Evolutionary conservation across 352 stramenopile species (phyloP).

Genomic region (Globisporangium sylvaticum): DNA sequence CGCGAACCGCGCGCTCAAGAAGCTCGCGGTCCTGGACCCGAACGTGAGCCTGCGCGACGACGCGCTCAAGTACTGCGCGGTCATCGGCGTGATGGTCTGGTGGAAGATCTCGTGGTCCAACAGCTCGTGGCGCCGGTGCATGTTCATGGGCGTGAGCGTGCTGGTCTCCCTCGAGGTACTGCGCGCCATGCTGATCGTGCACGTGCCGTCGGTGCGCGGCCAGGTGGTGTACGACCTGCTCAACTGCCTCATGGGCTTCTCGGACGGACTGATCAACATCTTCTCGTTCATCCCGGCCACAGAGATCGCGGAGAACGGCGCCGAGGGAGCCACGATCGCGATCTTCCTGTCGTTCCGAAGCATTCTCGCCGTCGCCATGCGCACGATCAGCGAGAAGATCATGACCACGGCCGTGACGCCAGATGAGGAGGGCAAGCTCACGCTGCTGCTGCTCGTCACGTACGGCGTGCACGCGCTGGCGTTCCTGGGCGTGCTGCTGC

Average conservation of each 20-base stretch:
- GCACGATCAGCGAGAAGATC: slow-evolving; percentile 40
- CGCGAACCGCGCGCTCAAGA: slow-evolving; percentile 35
- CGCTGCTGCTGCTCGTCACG: slow-evolving; percentile 42
- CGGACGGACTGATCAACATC: slow-evolving; percentile 64
- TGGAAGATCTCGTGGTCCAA: slow-evolving; percentile 49
- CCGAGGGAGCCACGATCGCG: slow-evolving; percentile 61
- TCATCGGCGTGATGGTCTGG: slow-evolving; percentile 48
- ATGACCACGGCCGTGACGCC: slow-evolving; percentile 8
- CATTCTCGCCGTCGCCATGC: slow-evolving; percentile 15
- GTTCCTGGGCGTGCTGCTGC: slow-evolving; percentile 32
- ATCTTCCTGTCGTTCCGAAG: slow-evolving; percentile 27
- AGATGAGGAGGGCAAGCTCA: slow-evolving; percentile 17
- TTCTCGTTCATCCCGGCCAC: slow-evolving; percentile 48
- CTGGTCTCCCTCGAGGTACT: slow-evolving; percentile 46
- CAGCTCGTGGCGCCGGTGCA: slow-evolving; percentile 26
- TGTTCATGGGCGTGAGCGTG: slow-evolving; percentile 31
- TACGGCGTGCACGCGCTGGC: slow-evolving; percentile 52
- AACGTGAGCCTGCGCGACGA: slow-evolving; percentile 22
- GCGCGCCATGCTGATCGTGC: slow-evolving; percentile 33
- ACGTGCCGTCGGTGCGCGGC: slow-evolving; percentile 14
- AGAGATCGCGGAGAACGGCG: slow-evolving; percentile 69
- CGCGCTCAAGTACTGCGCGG: slow-evolving; percentile 44
- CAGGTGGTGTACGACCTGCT: slow-evolving; percentile 50
- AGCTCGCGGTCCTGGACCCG: slow-evolving; percentile 9
- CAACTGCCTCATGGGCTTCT: slow-evolving; percentile 45